Evolutionary conservation across 768 basidiomycete species (phyloP).

Genomic region (Lactifluus echinatus): DNA sequence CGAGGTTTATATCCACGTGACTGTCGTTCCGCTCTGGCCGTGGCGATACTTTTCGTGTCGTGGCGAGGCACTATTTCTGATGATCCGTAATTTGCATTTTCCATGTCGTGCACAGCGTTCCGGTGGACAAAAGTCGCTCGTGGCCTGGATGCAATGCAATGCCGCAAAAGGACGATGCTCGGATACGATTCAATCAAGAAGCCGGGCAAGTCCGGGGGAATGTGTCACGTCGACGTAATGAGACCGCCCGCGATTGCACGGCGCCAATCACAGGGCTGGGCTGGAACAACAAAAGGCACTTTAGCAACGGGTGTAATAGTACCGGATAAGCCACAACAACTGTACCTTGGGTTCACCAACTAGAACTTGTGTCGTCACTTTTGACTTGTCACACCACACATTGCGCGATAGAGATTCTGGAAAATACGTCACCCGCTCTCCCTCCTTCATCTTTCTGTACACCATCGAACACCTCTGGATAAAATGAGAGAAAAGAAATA

Average conservation of each 20-base stretch:
- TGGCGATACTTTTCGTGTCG: too few species aligned
- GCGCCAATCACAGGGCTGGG: too few species aligned
- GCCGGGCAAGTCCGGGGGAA: not conserved
- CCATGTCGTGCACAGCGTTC: not conserved
- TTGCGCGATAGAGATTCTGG: not conserved
- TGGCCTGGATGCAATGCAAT: not conserved
- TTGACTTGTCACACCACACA: not conserved
- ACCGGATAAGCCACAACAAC: slow-evolving; percentile 7
- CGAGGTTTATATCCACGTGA: not conserved
- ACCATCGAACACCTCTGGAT: not conserved
- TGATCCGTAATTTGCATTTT: not conserved
- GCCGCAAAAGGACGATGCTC: not conserved
- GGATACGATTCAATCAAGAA: not conserved
- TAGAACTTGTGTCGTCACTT: not conserved
- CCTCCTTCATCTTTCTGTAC: not conserved
- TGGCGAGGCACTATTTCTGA: too few species aligned
- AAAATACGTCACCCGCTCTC: not conserved
- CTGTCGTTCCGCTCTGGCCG: not conserved
- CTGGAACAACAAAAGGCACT: too few species aligned
- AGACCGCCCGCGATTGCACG: not conserved
- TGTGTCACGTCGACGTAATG: slow-evolving; percentile 4
- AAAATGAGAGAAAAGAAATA: not conserved
- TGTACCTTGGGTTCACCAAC: not conserved
- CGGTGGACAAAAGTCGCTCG: not conserved
- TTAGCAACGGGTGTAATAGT: too few species aligned